Evolutionary conservation across 495 filamentous ascomycete genomes (phyloP).

Genomic region (Margaritispora aquatica): DNA sequence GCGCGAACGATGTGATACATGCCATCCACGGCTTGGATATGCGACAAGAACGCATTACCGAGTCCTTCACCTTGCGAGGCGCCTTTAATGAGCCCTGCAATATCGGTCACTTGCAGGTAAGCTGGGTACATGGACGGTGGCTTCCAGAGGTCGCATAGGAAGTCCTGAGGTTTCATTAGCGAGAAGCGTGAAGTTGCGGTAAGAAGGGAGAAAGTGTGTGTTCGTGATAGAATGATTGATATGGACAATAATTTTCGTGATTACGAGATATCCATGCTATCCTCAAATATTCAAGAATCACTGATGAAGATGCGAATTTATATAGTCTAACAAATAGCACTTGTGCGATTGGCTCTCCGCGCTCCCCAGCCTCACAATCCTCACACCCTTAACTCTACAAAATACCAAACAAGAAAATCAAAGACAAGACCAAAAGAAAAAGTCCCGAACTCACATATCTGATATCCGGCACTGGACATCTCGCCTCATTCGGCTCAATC

Average conservation of each 20-base stretch:
- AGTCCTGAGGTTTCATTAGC: slow-evolving; percentile 15
- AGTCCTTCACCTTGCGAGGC: slow-evolving; percentile 26
- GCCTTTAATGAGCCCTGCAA: slow-evolving; percentile 28
- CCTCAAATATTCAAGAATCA: no score
- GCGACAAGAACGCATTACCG: slow-evolving; percentile 26
- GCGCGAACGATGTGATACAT: slow-evolving; percentile 28
- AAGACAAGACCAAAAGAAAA: background rate
- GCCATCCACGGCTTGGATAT: slow-evolving; percentile 27
- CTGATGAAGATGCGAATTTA: no score
- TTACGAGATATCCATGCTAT: no score
- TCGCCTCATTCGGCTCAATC: slow-evolving; percentile 28
- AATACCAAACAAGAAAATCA: background rate
- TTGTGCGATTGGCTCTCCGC: background rate
- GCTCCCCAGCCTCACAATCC: background rate
- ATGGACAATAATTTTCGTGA: no score
- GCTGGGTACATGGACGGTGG: slow-evolving; percentile 24
- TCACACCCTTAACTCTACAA: background rate
- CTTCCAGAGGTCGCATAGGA: slow-evolving; percentile 25
- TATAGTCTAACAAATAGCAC: no score
- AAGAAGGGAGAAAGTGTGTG: no score
- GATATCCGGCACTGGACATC: slow-evolving; percentile 24
- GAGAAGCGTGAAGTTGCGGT: no score
- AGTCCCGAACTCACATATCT: slow-evolving; percentile 21
- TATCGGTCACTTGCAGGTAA: slow-evolving; percentile 28
- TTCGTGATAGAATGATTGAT: no score